phyloP scores from a whole-genome alignment of 768 basidiomycete genomes.

The Russula compacta region DNA sequence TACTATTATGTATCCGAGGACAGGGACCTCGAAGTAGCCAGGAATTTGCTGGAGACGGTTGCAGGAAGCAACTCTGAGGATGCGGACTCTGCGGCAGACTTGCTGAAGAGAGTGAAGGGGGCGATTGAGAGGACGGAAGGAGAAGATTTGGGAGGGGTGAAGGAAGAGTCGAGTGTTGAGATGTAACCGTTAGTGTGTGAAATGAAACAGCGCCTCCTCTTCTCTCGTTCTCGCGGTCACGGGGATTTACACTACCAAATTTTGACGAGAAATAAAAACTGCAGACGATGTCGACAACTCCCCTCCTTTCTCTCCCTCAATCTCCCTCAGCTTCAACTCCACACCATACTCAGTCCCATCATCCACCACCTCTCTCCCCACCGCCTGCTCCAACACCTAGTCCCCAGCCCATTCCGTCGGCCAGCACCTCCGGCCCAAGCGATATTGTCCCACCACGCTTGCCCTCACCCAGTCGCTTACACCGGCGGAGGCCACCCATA shows the following conservation, averaged over 20 bases:
- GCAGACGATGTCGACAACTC: conserved; percentile 19
- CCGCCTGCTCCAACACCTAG: neutral
- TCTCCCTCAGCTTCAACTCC: conserved; percentile 11
- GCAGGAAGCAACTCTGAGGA: conserved; percentile 26
- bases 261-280: conserved; percentile 23
- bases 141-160: conserved; percentile 1
- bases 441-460: neutral
- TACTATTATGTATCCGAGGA: conserved; percentile 56
- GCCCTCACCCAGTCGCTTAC: neutral
- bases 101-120: conserved; percentile 18
- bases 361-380: neutral
- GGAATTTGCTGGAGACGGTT: conserved; percentile 58
- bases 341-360: neutral
- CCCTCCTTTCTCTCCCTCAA: conserved; percentile 12
- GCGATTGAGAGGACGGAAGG: conserved; percentile 13
- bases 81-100: conserved; percentile 17
- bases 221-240: conserved; percentile 24
- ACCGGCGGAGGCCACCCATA: conserved; percentile 3
- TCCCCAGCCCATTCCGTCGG: neutral
- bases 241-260: conserved; percentile 23
- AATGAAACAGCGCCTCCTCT: conserved; percentile 17
- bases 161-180: conserved; percentile 1
- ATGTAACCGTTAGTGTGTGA: conserved; percentile 3
- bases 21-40: conserved; percentile 61
- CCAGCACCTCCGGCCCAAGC: conserved; percentile 8